Evolutionary conservation across 1,139 yeast genomes (phyloP), one percentile per base, ranked within the genome.

Genomic region (Pneumocystis wakefieldiae): DNA sequence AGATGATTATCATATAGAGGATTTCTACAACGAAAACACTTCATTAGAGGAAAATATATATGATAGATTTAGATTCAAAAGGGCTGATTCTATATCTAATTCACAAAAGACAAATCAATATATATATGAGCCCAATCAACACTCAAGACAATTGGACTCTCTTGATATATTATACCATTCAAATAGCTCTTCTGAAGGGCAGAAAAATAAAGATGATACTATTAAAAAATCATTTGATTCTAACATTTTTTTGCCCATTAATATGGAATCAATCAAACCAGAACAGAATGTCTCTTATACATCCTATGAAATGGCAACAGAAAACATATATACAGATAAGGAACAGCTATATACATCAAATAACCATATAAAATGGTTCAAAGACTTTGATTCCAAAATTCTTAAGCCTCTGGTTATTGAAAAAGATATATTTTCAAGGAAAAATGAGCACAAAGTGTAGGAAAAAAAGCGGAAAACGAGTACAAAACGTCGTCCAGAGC

Each of bases 391-490:
- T 73, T 96, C 92, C 69, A 87, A 89, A 72, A 94, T 92, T n/a
- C 80, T 92, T 69, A 94, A 92, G 73, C 99, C 99, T 0, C 97
- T 92, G 0, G 80, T 92, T 65, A 79, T 92, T 67, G 98, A 92
- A 70, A 79, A 64, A 62, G 41, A 61, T 35, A 48, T 48, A 6
- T 24, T 48, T 24, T 8, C 32, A 10, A 48, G 24, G 14, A 29
- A 48, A 48, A 48, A 48, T 8, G 14, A 17, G 12, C 2, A 48
- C 10, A 24, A 24, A 48, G 14, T 48, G 1, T 10, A 24, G 24
- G 12, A 24, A 48, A 24, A 48, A 24, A 10, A 6, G 12, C 3
- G 55, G 8, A 42, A 10, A 24, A 2, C 14, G 0, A 12, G 6
- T 1, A 14, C 24, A 24, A 24, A 19, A 24, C 14, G 7, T 32